Conservation (phyloP, 768 basidiomycete species). For the Hypsizygus marmoreus region DNA sequence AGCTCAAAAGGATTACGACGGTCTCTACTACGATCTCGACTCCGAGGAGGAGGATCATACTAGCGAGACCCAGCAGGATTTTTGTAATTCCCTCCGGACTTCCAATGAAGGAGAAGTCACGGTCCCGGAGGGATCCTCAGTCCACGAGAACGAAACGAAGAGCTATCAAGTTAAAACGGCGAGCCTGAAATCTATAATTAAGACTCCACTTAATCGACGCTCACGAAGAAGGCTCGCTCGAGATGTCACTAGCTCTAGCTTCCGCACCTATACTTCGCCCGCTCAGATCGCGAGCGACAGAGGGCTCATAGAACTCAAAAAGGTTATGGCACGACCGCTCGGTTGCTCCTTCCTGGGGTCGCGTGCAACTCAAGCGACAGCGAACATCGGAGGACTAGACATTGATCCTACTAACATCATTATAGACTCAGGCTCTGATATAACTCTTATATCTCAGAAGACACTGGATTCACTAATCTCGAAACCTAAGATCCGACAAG, state of each 20-base stretch:
- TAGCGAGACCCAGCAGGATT: too few relatives aligned
- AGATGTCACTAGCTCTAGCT: neutral
- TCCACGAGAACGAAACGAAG: too few relatives aligned
- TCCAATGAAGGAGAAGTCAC: neutral
- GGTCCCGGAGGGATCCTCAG: neutral
- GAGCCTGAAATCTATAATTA: neutral
- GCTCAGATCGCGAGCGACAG: neutral
- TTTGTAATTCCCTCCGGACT: slow-evolving; percentile 19
- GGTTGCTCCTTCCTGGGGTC: slow-evolving; percentile 35
- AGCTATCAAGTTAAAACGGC: too few relatives aligned
- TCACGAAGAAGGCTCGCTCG: neutral
- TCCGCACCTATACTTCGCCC: too few relatives aligned
- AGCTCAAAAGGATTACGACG: slow-evolving; percentile 31
- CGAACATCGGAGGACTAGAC: neutral
- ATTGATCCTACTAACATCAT: slow-evolving; percentile 13
- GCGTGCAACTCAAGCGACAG: slow-evolving; percentile 19
- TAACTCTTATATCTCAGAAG: slow-evolving; percentile 32
- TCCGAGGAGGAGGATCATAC: slow-evolving; percentile 13
- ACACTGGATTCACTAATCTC: slow-evolving; percentile 6
- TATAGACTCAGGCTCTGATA: slow-evolving; percentile 36
- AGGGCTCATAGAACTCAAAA: slow-evolving; percentile 17
- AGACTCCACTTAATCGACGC: neutral
- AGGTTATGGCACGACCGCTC: slow-evolving; percentile 23
- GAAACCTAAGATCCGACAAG: neutral
- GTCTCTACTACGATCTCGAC: slow-evolving; percentile 18